Base-by-base conservation (phyloP, 2,329 filamentous ascomycete species). In the Pestalotiopsis sp. region DNA sequence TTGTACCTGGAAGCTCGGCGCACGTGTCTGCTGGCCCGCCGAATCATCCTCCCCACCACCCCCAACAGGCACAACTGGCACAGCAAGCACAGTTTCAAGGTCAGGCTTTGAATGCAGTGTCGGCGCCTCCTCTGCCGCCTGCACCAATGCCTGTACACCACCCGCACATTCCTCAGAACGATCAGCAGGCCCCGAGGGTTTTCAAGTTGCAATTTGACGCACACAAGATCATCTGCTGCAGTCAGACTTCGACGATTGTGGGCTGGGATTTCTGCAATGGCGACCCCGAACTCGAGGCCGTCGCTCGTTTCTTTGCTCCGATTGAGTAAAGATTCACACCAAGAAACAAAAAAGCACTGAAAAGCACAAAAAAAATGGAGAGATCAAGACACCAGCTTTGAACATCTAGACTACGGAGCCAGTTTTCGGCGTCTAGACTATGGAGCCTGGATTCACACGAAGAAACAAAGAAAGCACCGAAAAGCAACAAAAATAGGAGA, bases 161-260 rank as follows among this genome's bases (percentile, higher is more conserved):
- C 67, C 84, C 83, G 3, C 85, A 86, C 70, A 83, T 86, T 11
- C 76, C 78, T 1, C 78, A 80, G 49, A 77, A 81, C 7, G 86
- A 88, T 71, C 75, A 82, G 39, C 84, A 83, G 67, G 83, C 85
- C 12, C 84, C 85, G 7, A 82, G 96, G 27, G 93, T 99, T 3
- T 99, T 98, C 85, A 99, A 99, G 81, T 85, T 98, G 45, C 96
- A 99, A 79, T 99, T 98, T 74, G 96, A 99, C 78, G 93, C 94
- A 0, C 89, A 94, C 25, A 91, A 95, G 74, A 97, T 99, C 73
- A 92, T 99, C 67, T 98, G 95, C 82, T 98, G 95, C 78, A 96
- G 93, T 72, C 95, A 98, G 79, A 94, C 96, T 68, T 91, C 91
- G 52, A 90, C 92, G 17, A 98, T 99, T 76, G 94, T 98, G 0